These are phyloP conservation scores for Citrullus mucosospermus DNA, from an alignment of 306 rosid genomes.

Conservation along the genomic window DNA sequence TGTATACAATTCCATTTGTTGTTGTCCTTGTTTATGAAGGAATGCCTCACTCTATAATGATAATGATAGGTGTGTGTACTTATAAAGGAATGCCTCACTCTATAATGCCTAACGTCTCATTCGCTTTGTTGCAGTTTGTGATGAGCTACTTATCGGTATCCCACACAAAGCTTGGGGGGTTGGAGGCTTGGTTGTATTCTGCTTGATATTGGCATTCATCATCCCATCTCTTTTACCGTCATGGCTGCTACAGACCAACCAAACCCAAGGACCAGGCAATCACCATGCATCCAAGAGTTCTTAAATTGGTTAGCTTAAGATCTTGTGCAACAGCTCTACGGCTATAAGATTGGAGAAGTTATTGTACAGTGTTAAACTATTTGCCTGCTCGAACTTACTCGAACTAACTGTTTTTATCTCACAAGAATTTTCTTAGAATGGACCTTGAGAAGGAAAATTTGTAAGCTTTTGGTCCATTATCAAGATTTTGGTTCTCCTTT, in stretches of 20 bases:
- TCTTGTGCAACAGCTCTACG: not conserved
- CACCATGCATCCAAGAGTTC: conserved; percentile 32
- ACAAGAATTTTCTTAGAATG: not conserved
- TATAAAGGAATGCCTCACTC: not conserved
- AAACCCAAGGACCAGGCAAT: conserved; percentile 9
- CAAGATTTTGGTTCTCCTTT: not conserved
- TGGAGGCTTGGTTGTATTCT: conserved; percentile 41
- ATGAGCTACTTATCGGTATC: conserved; percentile 66
- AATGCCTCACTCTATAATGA: too few relatives aligned
- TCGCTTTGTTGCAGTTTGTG: conserved; percentile 40
- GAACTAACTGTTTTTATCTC: not conserved
- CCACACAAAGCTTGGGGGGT: conserved; percentile 84
- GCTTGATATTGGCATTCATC: conserved; percentile 49
- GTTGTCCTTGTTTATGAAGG: not conserved
- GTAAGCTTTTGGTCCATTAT: not conserved
- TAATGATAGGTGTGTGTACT: too few relatives aligned
- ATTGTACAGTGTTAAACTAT: not conserved
- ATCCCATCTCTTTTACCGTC: conserved; percentile 50
- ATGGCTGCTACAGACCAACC: conserved; percentile 34
- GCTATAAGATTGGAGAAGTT: not conserved
- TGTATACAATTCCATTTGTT: not conserved
- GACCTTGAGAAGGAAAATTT: not conserved
- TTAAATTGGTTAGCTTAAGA: conserved; percentile 7
- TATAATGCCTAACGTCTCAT: not conserved
- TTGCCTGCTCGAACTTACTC: not conserved